Percentiles rank a stretch among this genome's conserved stretches.
Conservation (phyloP, 2,329 filamentous ascomycete genomes). For the Dactylonectria estremocensis region DNA sequence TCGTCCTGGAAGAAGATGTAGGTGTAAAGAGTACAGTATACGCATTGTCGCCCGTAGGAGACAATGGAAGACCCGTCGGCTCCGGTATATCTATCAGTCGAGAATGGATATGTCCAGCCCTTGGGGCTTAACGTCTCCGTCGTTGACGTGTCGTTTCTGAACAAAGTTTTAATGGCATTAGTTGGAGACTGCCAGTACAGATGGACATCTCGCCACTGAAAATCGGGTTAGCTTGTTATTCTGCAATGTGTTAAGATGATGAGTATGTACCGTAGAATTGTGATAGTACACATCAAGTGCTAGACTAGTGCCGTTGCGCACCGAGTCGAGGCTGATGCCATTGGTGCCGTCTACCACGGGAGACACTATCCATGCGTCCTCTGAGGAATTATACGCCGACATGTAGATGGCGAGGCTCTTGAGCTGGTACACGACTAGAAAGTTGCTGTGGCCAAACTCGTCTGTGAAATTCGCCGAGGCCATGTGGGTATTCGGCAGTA, state of each 20-base stretch:
- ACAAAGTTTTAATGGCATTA: conserved; percentile 19
- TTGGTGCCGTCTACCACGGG: conserved; percentile 24
- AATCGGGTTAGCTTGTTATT: neutral
- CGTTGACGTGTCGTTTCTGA: conserved; percentile 6
- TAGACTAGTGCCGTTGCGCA: conserved; percentile 10
- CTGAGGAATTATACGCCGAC: conserved; percentile 24
- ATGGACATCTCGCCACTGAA: conserved; percentile 10
- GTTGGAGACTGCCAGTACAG: conserved; percentile 25
- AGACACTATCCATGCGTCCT: conserved; percentile 21
- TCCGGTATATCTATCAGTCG: neutral
- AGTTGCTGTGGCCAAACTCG: conserved; percentile 17
- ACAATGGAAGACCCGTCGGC: conserved; percentile 6
- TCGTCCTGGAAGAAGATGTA: conserved; percentile 23
- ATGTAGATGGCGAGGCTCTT: conserved; percentile 22
- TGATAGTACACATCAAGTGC: conserved; percentile 19
- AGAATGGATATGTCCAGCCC: conserved; percentile 15
- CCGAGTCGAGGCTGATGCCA: conserved; percentile 12
- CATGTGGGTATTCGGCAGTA: conserved; percentile 21
- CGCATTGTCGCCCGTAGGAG: conserved; percentile 20
- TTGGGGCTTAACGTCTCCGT: neutral
- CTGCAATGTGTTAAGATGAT: neutral
- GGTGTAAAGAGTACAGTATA: neutral
- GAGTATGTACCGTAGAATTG: conserved; percentile 2
- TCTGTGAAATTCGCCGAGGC: conserved; percentile 24
- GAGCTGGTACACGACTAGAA: conserved; percentile 16